Conservation (phyloP, 805 yeast genomes). For the Nakazawaea wickerhamii region DNA sequence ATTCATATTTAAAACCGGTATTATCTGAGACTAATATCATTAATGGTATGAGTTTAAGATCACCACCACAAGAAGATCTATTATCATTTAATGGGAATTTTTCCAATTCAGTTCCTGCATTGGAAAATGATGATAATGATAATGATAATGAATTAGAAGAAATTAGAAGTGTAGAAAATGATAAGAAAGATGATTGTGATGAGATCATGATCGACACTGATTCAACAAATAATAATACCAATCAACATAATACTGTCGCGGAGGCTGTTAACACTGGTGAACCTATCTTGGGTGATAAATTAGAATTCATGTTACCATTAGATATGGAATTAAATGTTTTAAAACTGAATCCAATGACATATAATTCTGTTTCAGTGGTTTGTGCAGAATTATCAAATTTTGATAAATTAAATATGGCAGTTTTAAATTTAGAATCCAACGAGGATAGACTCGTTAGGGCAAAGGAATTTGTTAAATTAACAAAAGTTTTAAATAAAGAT, state of each 20-base stretch:
- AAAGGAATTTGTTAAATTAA: constrained; percentile 15
- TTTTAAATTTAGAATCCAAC: constrained; percentile 1
- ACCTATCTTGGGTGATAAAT: constrained; percentile 1
- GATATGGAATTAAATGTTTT: background rate
- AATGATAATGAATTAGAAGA: constrained; percentile 37
- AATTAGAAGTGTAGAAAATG: constrained; percentile 17
- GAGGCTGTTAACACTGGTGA: background rate
- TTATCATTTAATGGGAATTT: constrained; percentile 24
- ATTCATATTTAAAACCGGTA: constrained; percentile 68
- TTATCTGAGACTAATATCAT: constrained; percentile 74
- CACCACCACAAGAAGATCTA: constrained; percentile 27
- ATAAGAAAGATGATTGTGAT: constrained; percentile 23
- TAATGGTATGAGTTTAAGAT: constrained; percentile 57
- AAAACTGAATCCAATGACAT: background rate
- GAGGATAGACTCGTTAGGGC: constrained; percentile 4
- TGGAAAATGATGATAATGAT: constrained; percentile 30
- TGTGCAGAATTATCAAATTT: constrained; percentile 9
- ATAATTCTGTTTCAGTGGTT: background rate
- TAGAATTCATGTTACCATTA: constrained; percentile 11
- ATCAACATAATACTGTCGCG: constrained; percentile 17
- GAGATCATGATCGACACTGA: constrained; percentile 22
- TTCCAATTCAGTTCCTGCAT: constrained; percentile 13
- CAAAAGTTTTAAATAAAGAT: constrained; percentile 12
- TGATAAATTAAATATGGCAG: background rate
- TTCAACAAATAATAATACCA: constrained; percentile 18